Base-by-base conservation (phyloP, 495 filamentous ascomycete species). In the Penicillium egyptiacum region DNA sequence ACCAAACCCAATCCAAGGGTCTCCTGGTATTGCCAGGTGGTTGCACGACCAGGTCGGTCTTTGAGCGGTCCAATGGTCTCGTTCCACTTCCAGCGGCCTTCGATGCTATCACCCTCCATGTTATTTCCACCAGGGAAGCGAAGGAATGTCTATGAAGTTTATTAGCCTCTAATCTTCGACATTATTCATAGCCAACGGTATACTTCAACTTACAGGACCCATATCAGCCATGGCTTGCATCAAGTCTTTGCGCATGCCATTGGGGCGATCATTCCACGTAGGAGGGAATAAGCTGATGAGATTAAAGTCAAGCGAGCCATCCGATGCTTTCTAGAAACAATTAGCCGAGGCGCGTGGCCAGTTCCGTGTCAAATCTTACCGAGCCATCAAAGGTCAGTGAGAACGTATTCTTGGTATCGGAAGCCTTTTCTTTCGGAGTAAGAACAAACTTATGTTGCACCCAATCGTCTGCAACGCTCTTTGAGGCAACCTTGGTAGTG, bases 101-200 rank as follows among this genome's bases (percentile, higher is more conserved):
- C 68, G 35, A 79, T 71, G 22, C 66, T 79, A 37, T 79, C 63
- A 23, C 84, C 84, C 58, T 87, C 84, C 1, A 87, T 69, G 65
- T 86, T 87, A 64, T 87, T 89, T 11, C 86, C 86, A 39, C 85
- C 86, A 0, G 86, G 86, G 54, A 86, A 81, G 11, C 86, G 79
- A 30, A 89, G 74, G 65, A 87, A 84, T 58, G 71, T 78, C 46
- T 83, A 76, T 23, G 0, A 4, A 77, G 66, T 4, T 9, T 1
- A 25, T 58, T 30, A 59, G 52, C 3, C 31, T 31, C 9, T 14
- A 6, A 1, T 33, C 11, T 0, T 5, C n/a, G 6, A 4, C 0
- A 11, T 1, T 35, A 26, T 26, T 28, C 19, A 4, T 1, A 0
- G 11, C 20, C 11, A 16, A 23, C 14, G n/a, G 1, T 14, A 10